Base-by-base conservation (phyloP, 345 rosid genomes). In the Acer yangbiense region DNA sequence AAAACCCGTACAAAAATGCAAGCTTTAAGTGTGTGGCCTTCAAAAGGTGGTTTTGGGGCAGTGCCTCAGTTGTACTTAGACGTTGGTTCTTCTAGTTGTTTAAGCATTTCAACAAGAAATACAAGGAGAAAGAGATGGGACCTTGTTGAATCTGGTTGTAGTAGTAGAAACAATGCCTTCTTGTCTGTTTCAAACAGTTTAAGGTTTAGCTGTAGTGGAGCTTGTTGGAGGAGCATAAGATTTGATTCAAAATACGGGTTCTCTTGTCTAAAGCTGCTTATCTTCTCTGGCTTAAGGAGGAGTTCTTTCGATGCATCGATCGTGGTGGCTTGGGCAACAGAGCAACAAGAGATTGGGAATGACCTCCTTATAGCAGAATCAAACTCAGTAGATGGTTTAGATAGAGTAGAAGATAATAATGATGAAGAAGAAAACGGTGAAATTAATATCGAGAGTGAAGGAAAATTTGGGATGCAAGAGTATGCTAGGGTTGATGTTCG, bases 11-110 rank as follows among this genome's bases (percentile, higher is more conserved):
- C 52, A 75, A 89, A 82, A 82, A 95, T 93, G 98, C 95, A 90
- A 88, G 80, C 90, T 91, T 88, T 91, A 78, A 82, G 87, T 54
- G 80, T 87, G 43, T 86, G 86, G 87, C 86, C 92, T 21, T 63
- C 71, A 18, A 79, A 81, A 52, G 80, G 80, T 65, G 91, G 90
- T 83, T 82, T 84, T 63, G 87, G 79, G 44, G 80, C 76, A 32
- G 81, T 86, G 68, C 88, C 90, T 79, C 87, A 83, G 67, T 82
- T 86, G 84, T 87, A 82, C 23, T 79, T 67, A 80, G 90, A 90
- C 61, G 32, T 87, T 79, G 86, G 75, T 77, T 82, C 85, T 73
- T 76, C 78, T 79, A 77, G 81, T 78, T 82, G 58, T 78, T 62
- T 75, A 39, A 74, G 82, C 64, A 50, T 54, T 54, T 54, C n/a